Base-by-base conservation (phyloP, 768 basidiomycete species). In the Hygrophoropsis aurantiaca region DNA sequence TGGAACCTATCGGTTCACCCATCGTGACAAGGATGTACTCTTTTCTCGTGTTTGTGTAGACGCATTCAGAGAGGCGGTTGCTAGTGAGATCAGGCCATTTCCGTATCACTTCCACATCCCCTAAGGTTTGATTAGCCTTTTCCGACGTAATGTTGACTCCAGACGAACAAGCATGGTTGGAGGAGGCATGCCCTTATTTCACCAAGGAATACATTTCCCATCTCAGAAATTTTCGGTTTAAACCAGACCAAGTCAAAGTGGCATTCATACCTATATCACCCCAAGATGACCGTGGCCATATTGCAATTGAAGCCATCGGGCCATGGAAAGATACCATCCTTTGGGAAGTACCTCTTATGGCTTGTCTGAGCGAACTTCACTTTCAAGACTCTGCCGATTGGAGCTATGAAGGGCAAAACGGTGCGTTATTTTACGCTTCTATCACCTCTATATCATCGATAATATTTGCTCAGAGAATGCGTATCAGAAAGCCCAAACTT, bases 281-380 rank as follows among this genome's bases (percentile, higher is more conserved):
- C 4, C 77, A 82, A 32, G 70, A 68, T 40, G 63, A 71, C 43
- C 59, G 64, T 47, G 94, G 93, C 4, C 64, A 69, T 27, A 67
- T 94, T 27, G 81, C 90, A 56, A 87, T 99, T 44, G 81, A 84
- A 51, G 79, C 81, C 5, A 58, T 58, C 23, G 94, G 91, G 6
- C 76, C 75, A 5, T 94, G 92, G 92, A 68, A 69, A 0, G 90
- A 94, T 54, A 78, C 89, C 6, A 95, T 98, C 48, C 71, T 97
- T 21, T 99, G 95, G 84, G 97, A 98, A 69, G 93, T 97, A 1
- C 94, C 93, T 1, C 71, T 98, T 42, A 94, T 98, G 92, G 84
- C 93, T 11, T 83, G 83, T 52, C 72, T 99, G 42, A 92, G 90
- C 58, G 93, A 99, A 64, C 81, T 83, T 16, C 95, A 91, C 69